phyloP scores from a whole-genome alignment of 1,284 basidiomycete genomes.

The Calocybe gambosa region DNA sequence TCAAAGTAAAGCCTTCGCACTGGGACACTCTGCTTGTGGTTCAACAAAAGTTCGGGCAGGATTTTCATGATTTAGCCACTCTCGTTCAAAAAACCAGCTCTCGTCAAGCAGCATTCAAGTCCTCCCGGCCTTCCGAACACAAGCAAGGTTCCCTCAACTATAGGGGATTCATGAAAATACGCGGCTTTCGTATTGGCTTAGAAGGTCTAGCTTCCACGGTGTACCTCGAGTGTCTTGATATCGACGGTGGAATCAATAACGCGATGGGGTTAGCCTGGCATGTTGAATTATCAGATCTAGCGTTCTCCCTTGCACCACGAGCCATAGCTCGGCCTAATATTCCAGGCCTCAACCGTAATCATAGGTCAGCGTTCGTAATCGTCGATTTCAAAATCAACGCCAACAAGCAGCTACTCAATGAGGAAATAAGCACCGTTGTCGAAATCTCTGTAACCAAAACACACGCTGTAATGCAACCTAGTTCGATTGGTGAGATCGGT shows the following conservation, averaged over 20 bases:
- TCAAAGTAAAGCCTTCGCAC: conserved; percentile 72
- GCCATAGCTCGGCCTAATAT: conserved; percentile 27
- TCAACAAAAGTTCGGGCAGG: conserved; percentile 80
- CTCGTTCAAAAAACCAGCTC: conserved; percentile 55
- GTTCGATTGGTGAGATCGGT: conserved; percentile 81
- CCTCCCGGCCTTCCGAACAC: conserved; percentile 13
- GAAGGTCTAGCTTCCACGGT: conserved; percentile 66
- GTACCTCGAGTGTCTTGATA: conserved; percentile 68
- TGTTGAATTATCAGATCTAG: conserved; percentile 60
- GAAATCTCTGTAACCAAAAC: conserved; percentile 64
- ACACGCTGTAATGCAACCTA: conserved; percentile 89
- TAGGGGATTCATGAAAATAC: conserved; percentile 56
- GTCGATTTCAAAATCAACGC: conserved; percentile 59
- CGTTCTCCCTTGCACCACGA: conserved; percentile 67
- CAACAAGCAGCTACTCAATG: conserved; percentile 24
- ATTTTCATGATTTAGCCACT: conserved; percentile 74
- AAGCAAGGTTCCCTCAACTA: conserved; percentile 26
- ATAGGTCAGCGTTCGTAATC: conserved; percentile 77
- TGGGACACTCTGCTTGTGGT: conserved; percentile 76
- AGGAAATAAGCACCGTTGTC: conserved; percentile 33
- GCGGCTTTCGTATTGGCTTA: conserved; percentile 72
- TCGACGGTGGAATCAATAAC: conserved; percentile 56
- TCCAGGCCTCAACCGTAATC: conserved; percentile 46
- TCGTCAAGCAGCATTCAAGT: conserved; percentile 24
- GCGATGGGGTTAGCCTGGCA: conserved; percentile 47